A percentile compares a stretch with the other conserved stretches of the same genome.
phyloP scores from a whole-genome alignment of 2,329 filamentous ascomycete species.

The Arachnomyces sp. region DNA sequence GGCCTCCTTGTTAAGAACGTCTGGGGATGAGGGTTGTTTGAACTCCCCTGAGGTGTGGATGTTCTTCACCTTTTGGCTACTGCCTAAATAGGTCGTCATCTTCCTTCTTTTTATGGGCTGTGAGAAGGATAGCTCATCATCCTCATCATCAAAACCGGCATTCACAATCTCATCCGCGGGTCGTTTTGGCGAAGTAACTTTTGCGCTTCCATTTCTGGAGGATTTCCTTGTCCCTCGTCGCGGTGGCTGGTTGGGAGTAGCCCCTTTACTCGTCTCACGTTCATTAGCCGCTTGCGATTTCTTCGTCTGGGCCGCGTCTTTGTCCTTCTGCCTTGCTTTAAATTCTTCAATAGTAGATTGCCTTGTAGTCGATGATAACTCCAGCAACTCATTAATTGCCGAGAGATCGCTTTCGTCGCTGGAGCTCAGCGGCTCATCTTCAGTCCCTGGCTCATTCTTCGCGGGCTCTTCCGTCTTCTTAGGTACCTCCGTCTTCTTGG shows the following conservation, averaged over 20 bases:
- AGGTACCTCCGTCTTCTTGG: background rate
- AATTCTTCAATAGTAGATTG: too few relatives aligned
- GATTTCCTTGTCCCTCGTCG: slow-evolving; percentile 1
- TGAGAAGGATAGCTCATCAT: slow-evolving; percentile 8
- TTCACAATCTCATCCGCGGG: slow-evolving; percentile 7
- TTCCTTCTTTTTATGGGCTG: slow-evolving; percentile 14
- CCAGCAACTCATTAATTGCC: slow-evolving; percentile 8
- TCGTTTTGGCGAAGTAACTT: slow-evolving; percentile 1
- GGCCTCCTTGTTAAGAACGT: slow-evolving; percentile 7
- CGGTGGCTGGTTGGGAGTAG: background rate
- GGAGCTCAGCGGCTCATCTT: slow-evolving; percentile 29
- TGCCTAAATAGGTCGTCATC: slow-evolving; percentile 12
- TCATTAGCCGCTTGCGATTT: slow-evolving; percentile 2
- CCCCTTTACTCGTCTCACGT: slow-evolving; percentile 4
- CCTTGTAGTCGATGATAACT: too few relatives aligned
- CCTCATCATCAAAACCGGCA: slow-evolving; percentile 10
- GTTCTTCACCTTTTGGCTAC: slow-evolving; percentile 6
- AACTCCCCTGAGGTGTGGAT: slow-evolving; percentile 10
- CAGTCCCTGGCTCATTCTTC: slow-evolving; percentile 20
- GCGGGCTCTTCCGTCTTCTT: slow-evolving; percentile 6
- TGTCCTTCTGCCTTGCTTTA: too few relatives aligned
- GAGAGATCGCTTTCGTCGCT: slow-evolving; percentile 20
- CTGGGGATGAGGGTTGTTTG: slow-evolving; percentile 10
- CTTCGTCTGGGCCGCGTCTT: background rate
- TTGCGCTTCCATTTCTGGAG: background rate